Base-by-base conservation (phyloP, 2,329 filamentous ascomycete species). In the Botryosphaeria dothidea region DNA sequence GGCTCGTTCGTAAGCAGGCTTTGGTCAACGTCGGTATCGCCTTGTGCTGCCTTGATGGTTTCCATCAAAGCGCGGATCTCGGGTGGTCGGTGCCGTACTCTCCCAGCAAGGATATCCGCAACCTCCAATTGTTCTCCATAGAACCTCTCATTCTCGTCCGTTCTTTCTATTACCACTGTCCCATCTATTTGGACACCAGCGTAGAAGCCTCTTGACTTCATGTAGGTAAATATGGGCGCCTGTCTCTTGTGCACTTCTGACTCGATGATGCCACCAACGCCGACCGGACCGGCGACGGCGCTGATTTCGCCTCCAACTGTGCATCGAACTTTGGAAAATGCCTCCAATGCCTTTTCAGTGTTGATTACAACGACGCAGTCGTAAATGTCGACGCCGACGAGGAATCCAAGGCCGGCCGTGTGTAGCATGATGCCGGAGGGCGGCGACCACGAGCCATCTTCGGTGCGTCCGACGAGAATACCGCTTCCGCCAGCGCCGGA, bases 341-440 rank as follows among this genome's bases (percentile, higher is more conserved):
- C 88, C 69, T 97, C 91, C 52, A 98, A 81, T 6, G 93, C 92
- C 65, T 92, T 86, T 51, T 91, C 87, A 49, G 91, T 93, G 80
- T 96, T 97, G 74, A 97, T 93, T 38, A 97, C 91, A 8, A 97
- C 85, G 15, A 98, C 91, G 73, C 93, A 97, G 76, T 98, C 94
- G 81, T 97, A 98, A 34, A 97, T 93, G 74, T 98, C 94, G 45
- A 97, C 90, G 2, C 93, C 94, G 5, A 93, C 89, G 62, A 97
- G 86, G 73, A 98, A 97, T 38, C 93, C 94, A 36, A 97, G 84
- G 0, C 91, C 92, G 0, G 92, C 88, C 0, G 94, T 97, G 74
- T 98, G 94, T 52, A 97, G 84, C 81, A 97, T 86, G 69, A 98
- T 93, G 54, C 92, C 93, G 0, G 92, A 96, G 0, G 94, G 94